Conservation (phyloP, 371 early-diverging fungal genomes). For the Haplosporangium sp. region DNA sequence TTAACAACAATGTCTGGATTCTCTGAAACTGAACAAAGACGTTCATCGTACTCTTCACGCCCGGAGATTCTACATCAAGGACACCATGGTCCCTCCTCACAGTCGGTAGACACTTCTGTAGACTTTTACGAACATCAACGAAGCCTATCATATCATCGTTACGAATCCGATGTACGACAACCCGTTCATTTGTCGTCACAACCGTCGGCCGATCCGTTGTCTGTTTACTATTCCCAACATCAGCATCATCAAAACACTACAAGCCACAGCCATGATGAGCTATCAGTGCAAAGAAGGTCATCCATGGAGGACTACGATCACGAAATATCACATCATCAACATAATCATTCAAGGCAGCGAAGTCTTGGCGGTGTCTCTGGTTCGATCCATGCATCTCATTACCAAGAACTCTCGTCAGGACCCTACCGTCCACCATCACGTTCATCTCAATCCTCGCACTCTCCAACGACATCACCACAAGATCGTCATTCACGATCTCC, state of each 20-base stretch:
- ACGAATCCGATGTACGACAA: conserved; percentile 77
- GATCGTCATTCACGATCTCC: conserved; percentile 23
- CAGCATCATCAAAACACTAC: conserved; percentile 5
- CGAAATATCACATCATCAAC: neutral
- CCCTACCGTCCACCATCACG: neutral
- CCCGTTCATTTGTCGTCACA: conserved; percentile 63
- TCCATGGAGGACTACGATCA: conserved; percentile 9
- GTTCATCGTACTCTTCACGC: conserved; percentile 8
- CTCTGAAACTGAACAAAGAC: conserved; percentile 6
- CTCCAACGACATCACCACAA: conserved; percentile 8
- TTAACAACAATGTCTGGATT: neutral
- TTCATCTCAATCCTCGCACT: conserved; percentile 4
- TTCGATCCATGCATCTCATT: neutral
- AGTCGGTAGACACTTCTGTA: neutral
- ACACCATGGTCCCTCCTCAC: neutral
- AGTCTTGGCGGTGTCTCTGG: neutral
- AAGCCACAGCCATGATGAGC: conserved; percentile 1
- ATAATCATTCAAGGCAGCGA: conserved; percentile 1
- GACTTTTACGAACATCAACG: conserved; percentile 18
- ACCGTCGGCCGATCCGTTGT: conserved; percentile 10
- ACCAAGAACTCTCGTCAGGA: conserved; percentile 8
- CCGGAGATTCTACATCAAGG: neutral
- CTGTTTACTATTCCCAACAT: conserved; percentile 13
- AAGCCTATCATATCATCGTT: conserved; percentile 57
- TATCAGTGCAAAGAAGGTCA: conserved; percentile 1